Conservation (phyloP, 129 eudicot genomes). For the Glebionis coronaria region DNA sequence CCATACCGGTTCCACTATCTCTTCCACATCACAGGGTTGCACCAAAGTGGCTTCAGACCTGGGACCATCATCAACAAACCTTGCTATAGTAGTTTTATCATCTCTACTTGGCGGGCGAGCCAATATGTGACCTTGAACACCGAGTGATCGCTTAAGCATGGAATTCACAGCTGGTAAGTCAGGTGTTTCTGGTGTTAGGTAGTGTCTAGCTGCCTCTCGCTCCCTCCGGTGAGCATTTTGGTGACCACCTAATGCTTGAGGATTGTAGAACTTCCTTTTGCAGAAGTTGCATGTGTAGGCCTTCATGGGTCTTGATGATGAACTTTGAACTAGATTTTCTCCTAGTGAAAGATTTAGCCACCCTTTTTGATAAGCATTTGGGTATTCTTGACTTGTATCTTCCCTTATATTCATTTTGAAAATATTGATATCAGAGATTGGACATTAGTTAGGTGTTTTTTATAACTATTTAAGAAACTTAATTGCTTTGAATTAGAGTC, state of each 20-base stretch:
- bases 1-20: constrained; percentile 36
- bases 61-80: constrained; percentile 4
- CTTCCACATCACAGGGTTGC: constrained; percentile 11
- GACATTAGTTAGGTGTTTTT: too few relatives aligned
- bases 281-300: background rate
- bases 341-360: background rate
- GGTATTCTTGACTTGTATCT: too few relatives aligned
- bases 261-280: background rate
- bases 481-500: too few relatives aligned
- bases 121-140: constrained; percentile 7
- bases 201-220: background rate
- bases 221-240: constrained; percentile 2
- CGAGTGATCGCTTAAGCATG: background rate
- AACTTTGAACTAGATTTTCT: too few relatives aligned
- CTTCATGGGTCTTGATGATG: background rate
- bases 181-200: constrained; percentile 7
- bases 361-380: background rate
- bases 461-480: too few relatives aligned
- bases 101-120: background rate
- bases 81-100: background rate
- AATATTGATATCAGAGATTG: too few relatives aligned
- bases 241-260: constrained; percentile 4
- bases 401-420: too few relatives aligned
- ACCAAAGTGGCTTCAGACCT: background rate
- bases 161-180: constrained; percentile 12